A percentile compares a stretch with the other conserved stretches of the same genome.
These are phyloP conservation scores for Monascus purpureus DNA, from an alignment of 495 filamentous ascomycete genomes.

Conservation along the genomic window DNA sequence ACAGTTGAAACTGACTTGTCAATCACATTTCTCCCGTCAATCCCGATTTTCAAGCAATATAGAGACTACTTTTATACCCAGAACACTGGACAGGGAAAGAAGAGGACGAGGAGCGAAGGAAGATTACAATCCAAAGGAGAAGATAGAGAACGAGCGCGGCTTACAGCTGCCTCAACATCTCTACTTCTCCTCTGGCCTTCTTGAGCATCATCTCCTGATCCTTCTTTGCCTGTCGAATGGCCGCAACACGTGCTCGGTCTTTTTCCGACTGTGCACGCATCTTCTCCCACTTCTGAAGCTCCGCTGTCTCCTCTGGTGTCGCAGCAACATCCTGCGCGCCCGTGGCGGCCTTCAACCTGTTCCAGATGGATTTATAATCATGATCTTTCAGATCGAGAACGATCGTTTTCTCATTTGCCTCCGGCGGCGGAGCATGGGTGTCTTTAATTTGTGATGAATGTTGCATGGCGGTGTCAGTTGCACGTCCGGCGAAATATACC, in stretches of 20 bases:
- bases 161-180: constrained; percentile 19
- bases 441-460: constrained; percentile 15
- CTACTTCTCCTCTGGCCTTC: constrained; percentile 36
- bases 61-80: too few relatives aligned
- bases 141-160: constrained; percentile 2
- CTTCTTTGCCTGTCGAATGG: constrained; percentile 43
- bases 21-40: constrained; percentile 3
- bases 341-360: constrained; percentile 52
- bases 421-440: constrained; percentile 21
- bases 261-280: constrained; percentile 32
- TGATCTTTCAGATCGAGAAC: constrained; percentile 23
- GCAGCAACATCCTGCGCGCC: constrained; percentile 46
- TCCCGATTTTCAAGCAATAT: not conserved
- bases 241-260: constrained; percentile 42
- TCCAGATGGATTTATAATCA: constrained; percentile 45
- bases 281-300: constrained; percentile 46
- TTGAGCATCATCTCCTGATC: constrained; percentile 51
- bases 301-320: constrained; percentile 43
- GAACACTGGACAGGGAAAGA: too few relatives aligned
- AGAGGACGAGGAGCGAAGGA: too few relatives aligned
- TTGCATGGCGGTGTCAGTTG: constrained; percentile 16
- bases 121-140: too few relatives aligned
- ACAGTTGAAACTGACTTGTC: constrained; percentile 17
- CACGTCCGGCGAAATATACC: constrained; percentile 48
- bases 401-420: constrained; percentile 18